phyloP scores from a whole-genome alignment of 2,329 filamentous ascomycete species.

The Fusarium illudens region DNA sequence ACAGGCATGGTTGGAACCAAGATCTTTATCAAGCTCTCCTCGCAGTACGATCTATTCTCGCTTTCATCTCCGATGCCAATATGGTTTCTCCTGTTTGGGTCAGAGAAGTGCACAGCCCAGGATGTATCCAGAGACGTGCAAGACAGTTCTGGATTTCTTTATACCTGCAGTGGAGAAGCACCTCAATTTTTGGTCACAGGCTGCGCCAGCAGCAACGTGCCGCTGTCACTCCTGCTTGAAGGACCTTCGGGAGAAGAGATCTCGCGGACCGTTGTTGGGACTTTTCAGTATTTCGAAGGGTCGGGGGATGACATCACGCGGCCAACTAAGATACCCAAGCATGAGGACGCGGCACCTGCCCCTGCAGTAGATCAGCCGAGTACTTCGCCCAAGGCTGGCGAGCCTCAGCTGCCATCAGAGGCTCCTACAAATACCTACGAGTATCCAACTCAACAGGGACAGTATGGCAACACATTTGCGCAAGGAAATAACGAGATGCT shows the following conservation, averaged over 20 bases:
- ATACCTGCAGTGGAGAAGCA: conserved; percentile 75
- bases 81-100: conserved; percentile 79
- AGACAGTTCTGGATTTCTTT: conserved; percentile 70
- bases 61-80: conserved; percentile 64
- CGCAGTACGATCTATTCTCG: conserved; percentile 73
- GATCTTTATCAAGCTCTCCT: conserved; percentile 77
- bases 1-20: conserved; percentile 75
- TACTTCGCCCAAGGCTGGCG: conserved; percentile 53
- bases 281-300: conserved; percentile 62
- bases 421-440: conserved; percentile 56
- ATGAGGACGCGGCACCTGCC: conserved; percentile 50
- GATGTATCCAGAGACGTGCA: conserved; percentile 69
- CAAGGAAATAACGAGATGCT: conserved; percentile 62
- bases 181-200: conserved; percentile 67
- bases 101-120: conserved; percentile 69
- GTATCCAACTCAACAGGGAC: conserved; percentile 54
- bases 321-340: conserved; percentile 48
- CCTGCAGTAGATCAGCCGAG: conserved; percentile 51
- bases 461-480: conserved; percentile 51
- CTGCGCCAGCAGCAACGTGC: conserved; percentile 60
- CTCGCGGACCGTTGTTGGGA: conserved; percentile 57
- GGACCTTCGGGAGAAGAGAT: conserved; percentile 61
- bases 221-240: conserved; percentile 63
- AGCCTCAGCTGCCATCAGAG: conserved; percentile 50
- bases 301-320: conserved; percentile 56